Percentiles rank a stretch among this genome's conserved stretches.
phyloP scores from a whole-genome alignment of 805 yeast species.

The Myxozyma nipponensis region DNA sequence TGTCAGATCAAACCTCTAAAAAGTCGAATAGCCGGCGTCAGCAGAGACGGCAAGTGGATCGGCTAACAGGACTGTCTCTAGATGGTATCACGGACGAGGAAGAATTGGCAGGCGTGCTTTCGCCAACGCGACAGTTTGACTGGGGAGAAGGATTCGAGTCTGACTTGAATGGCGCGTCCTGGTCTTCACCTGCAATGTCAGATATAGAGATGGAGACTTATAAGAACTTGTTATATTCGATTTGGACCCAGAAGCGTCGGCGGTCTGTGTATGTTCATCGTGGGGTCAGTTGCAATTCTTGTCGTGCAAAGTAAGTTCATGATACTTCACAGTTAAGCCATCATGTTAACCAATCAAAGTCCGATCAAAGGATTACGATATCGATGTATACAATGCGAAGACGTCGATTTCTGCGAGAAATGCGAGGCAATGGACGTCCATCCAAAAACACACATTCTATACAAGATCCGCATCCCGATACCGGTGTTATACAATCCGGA shows the following conservation, averaged over 20 bases:
- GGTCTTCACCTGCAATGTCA: not conserved
- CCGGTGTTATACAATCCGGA: conserved; percentile 33
- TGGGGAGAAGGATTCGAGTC: conserved; percentile 6
- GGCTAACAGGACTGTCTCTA: too few species aligned
- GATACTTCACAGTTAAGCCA: not conserved
- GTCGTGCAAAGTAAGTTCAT: conserved; percentile 24
- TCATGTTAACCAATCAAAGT: not conserved
- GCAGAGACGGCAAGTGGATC: too few species aligned
- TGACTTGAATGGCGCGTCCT: not conserved
- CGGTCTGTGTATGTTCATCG: conserved; percentile 32
- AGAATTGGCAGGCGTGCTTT: too few species aligned
- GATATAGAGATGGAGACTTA: conserved; percentile 13
- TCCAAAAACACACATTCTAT: conserved; percentile 29
- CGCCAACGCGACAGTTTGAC: conserved; percentile 2
- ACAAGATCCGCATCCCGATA: conserved; percentile 33
- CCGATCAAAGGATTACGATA: conserved; percentile 49
- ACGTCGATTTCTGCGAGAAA: conserved; percentile 51
- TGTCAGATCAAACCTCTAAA: too few species aligned
- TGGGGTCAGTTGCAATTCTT: conserved; percentile 35
- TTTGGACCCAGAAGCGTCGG: conserved; percentile 30
- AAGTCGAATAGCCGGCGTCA: too few species aligned
- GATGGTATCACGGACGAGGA: too few species aligned
- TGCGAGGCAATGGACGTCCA: conserved; percentile 38
- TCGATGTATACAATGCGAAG: conserved; percentile 50
- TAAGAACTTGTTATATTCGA: conserved; percentile 22